Evolutionary conservation across 192 early-diverging fungal genomes (phyloP), one percentile per base, ranked within the genome.

Genomic region (Mortierella alpina): DNA sequence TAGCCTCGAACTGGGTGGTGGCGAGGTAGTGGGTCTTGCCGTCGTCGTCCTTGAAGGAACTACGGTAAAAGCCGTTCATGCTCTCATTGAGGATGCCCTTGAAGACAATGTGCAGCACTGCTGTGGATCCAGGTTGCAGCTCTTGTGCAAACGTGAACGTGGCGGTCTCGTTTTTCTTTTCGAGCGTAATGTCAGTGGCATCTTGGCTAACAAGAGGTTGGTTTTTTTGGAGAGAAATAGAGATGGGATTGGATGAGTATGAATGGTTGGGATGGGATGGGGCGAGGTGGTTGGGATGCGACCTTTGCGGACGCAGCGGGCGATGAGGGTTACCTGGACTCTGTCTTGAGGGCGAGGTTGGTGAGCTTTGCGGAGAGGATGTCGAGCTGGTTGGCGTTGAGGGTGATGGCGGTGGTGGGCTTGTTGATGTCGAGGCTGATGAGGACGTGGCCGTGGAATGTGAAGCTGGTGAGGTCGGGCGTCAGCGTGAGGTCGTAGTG

Each of bases 21-120:
- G 94, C 96, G 73, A 99, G 87, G 82, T 93, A 89, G 77, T 89
- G 91, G 46, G 73, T 62, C 60, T 80, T 83, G 46, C 79, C 84
- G 6, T 72, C 60, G 7, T 82, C 58, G 40, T 87, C 84, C 47
- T 76, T 71, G 68, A 75, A 98, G 40, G 87, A 86, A 60, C 90
- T 91, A 54, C 96, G 91, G 86, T 99, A 99, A 82, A 99, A 99
- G 1, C 98, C 97, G 49, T 88, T 87, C 96, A 99, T 96, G 73
- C 93, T 88, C 82, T 99, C 90, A 73, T 94, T 95, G 50, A 92
- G 82, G 40, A 88, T 75, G 66, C 93, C 91, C 51, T 85, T 85
- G 74, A 93, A 95, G 51, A 72, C 59, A 23, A 94, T 82, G 41
- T 81, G 62, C 63, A 95, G 73, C 22, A 85, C 82, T 14, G 86